phyloP scores from a whole-genome alignment of 768 basidiomycete genomes.

The Scleroderma bovista region DNA sequence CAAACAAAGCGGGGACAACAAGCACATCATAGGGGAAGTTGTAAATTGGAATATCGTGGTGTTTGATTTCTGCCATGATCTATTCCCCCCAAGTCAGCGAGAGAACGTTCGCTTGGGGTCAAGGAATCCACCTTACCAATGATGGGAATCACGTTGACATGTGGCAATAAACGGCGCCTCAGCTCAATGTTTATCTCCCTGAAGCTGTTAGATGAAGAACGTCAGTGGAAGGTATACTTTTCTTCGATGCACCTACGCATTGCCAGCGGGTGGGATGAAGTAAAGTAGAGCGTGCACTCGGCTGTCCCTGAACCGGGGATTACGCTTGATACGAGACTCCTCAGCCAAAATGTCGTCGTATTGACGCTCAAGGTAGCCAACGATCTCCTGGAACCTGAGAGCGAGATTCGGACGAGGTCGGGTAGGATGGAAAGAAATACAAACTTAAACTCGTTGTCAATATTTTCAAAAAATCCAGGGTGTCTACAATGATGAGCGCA shows the following conservation, averaged over 20 bases:
- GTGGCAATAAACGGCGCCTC: constrained; percentile 95
- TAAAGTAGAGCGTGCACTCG: too few species aligned
- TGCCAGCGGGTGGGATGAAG: constrained; percentile 97
- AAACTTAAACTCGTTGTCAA: constrained; percentile 97
- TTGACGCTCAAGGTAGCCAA: too few species aligned
- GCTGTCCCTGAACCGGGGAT: too few species aligned
- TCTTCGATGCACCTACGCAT: constrained; percentile 54
- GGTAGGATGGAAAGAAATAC: constrained; percentile 46
- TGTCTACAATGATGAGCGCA: too few species aligned
- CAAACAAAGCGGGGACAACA: too few species aligned
- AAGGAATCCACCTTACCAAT: constrained; percentile 94
- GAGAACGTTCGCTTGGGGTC: constrained; percentile 88
- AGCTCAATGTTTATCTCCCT: constrained; percentile 99
- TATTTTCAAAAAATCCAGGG: constrained; percentile 98
- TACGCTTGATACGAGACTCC: too few species aligned
- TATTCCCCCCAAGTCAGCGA: constrained; percentile 88
- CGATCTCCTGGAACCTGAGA: too few species aligned
- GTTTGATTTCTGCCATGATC: constrained; percentile 99
- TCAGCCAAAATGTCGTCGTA: too few species aligned
- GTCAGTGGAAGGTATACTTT: background rate
- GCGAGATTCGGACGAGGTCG: too few species aligned
- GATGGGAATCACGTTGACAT: constrained; percentile 98
- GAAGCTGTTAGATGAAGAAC: constrained; percentile 42
- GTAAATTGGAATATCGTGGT: constrained; percentile 97
- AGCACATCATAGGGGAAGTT: constrained; percentile 99